Conservation (phyloP, 2,329 filamentous ascomycete genomes). For the Trichoderma atroviride region DNA sequence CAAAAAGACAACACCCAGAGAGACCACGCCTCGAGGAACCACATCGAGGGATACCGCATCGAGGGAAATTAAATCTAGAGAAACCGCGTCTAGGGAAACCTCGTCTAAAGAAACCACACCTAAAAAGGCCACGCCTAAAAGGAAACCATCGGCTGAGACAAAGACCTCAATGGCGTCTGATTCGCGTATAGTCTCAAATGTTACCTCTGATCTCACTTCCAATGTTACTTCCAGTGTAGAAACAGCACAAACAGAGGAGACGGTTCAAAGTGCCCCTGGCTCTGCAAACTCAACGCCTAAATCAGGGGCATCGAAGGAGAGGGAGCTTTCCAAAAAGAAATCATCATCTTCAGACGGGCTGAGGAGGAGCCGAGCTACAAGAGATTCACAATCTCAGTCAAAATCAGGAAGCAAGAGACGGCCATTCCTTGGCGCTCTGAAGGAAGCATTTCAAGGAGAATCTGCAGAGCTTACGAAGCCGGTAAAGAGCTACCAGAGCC, state of each 20-base stretch:
- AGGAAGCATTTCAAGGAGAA: slow-evolving; percentile 65
- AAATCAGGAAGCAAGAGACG: slow-evolving; percentile 50
- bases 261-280: not conserved
- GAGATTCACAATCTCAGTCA: slow-evolving; percentile 51
- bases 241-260: slow-evolving; percentile 15
- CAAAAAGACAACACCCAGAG: not conserved
- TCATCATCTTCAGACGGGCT: slow-evolving; percentile 46
- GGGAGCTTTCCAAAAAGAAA: slow-evolving; percentile 31
- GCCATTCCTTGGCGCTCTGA: slow-evolving; percentile 60
- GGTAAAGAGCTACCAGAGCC: slow-evolving; percentile 53
- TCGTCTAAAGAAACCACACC: not conserved
- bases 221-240: slow-evolving; percentile 18
- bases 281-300: slow-evolving; percentile 20
- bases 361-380: slow-evolving; percentile 60
- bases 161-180: slow-evolving; percentile 32
- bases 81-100: not conserved
- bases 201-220: slow-evolving; percentile 25
- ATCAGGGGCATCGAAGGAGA: not conserved
- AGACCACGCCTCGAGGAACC: not conserved
- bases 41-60: not conserved
- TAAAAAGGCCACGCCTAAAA: not conserved
- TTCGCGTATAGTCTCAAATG: slow-evolving; percentile 27
- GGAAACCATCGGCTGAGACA: slow-evolving; percentile 34
- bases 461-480: slow-evolving; percentile 52
- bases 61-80: not conserved